phyloP scores from a whole-genome alignment of 768 basidiomycete species.

The Lyophyllum decastes region DNA sequence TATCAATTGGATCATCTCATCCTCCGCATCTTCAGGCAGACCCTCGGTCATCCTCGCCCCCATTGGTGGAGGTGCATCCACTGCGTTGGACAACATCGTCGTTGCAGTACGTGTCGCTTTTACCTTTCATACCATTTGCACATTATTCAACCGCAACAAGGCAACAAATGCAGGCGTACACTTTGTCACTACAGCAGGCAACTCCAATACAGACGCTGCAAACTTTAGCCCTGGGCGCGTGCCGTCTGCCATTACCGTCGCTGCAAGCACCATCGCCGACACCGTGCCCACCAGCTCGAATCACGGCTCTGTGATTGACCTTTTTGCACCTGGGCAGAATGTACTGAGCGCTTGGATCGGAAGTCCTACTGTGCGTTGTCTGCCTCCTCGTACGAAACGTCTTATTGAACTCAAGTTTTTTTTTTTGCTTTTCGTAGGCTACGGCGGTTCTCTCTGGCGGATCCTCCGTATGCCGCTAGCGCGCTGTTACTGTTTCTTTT shows the following conservation, averaged over 20 bases:
- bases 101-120: conserved; percentile 9
- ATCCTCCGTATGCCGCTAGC: neutral
- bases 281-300: conserved; percentile 12
- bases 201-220: conserved; percentile 8
- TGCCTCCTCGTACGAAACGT: neutral
- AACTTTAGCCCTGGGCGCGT: conserved; percentile 14
- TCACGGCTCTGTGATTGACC: conserved; percentile 11
- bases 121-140: neutral
- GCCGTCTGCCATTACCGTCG: conserved; percentile 13
- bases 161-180: conserved; percentile 11
- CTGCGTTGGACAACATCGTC: conserved; percentile 21
- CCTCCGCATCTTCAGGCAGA: conserved; percentile 9
- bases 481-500: neutral
- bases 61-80: conserved; percentile 19
- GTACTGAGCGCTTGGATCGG: conserved; percentile 18
- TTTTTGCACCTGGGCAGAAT: conserved; percentile 17
- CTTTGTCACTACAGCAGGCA: conserved; percentile 10
- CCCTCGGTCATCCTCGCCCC: conserved; percentile 22
- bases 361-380: conserved; percentile 6
- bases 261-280: conserved; percentile 11
- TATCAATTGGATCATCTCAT: conserved; percentile 14
- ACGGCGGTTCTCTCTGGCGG: conserved; percentile 6
- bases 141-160: neutral
- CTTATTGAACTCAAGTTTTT: neutral
- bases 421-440: neutral